Evolutionary conservation across 2,329 filamentous ascomycete genomes (phyloP).

Genomic region (Lithohypha guttulata): DNA sequence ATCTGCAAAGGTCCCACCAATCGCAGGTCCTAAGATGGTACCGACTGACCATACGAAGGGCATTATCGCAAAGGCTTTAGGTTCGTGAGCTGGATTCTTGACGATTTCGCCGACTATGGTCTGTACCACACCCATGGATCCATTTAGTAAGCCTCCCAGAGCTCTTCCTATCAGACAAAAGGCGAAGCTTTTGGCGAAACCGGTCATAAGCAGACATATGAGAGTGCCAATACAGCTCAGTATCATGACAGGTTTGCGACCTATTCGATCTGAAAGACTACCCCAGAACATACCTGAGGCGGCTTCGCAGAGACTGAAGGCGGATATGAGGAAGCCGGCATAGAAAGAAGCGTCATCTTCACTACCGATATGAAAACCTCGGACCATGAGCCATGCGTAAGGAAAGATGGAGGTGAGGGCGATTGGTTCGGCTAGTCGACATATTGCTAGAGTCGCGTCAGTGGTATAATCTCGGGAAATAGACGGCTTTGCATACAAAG

Average conservation of each 20-base stretch:
- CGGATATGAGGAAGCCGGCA: conserved; percentile 75
- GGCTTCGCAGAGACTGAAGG: conserved; percentile 73
- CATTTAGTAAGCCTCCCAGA: conserved; percentile 73
- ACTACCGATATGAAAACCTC: conserved; percentile 61
- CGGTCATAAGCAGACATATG: conserved; percentile 70
- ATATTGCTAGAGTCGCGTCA: conserved; percentile 58
- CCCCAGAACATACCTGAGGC: conserved; percentile 85
- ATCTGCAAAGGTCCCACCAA: conserved; percentile 77
- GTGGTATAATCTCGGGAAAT: not conserved
- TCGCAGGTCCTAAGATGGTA: conserved; percentile 77
- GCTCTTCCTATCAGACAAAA: conserved; percentile 65
- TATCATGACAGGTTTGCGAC: conserved; percentile 75
- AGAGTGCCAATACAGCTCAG: conserved; percentile 74
- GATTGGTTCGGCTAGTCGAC: conserved; percentile 84
- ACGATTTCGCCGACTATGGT: conserved; percentile 89
- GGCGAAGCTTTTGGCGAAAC: conserved; percentile 75
- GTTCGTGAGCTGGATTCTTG: conserved; percentile 73
- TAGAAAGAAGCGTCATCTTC: conserved; percentile 74
- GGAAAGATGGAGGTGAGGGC: conserved; percentile 89
- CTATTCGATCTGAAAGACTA: conserved; percentile 65
- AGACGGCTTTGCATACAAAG: conserved; percentile 51
- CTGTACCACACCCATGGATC: conserved; percentile 82
- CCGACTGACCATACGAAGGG: conserved; percentile 89
- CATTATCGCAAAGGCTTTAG: conserved; percentile 81
- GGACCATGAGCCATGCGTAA: conserved; percentile 77